Percentiles rank a stretch among this genome's conserved stretches.
Conservation (phyloP, 345 rosid species). For the Eucalyptus grandis region DNA sequence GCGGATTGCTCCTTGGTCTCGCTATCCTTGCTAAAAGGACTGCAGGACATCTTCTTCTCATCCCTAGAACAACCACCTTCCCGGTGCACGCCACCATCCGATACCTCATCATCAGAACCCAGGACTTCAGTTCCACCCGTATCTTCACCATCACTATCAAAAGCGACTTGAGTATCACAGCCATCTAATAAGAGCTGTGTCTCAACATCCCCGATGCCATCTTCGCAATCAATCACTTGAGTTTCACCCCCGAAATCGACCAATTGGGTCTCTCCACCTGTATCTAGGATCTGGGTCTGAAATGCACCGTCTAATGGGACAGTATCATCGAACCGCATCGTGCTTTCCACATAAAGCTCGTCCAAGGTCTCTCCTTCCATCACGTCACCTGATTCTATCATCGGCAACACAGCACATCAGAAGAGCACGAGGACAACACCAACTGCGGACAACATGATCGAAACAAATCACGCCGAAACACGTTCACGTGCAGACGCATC, state of each 20-base stretch:
- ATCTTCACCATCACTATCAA: slow-evolving; percentile 38
- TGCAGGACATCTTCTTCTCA: neutral
- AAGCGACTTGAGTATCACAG: neutral
- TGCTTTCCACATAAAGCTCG: neutral
- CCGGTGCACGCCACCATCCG: slow-evolving; percentile 15
- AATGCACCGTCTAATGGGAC: slow-evolving; percentile 6
- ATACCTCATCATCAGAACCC: slow-evolving; percentile 13
- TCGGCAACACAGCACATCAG: neutral
- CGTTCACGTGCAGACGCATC: neutral
- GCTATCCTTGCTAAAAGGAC: neutral
- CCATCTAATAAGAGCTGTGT: neutral
- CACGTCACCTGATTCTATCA: neutral
- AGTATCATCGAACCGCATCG: slow-evolving; percentile 2
- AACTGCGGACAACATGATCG: neutral
- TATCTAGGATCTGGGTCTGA: slow-evolving; percentile 16
- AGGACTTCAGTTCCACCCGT: slow-evolving; percentile 31
- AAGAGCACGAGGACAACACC: neutral
- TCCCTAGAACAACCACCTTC: neutral
- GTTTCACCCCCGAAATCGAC: neutral
- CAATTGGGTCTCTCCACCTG: neutral
- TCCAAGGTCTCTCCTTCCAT: neutral
- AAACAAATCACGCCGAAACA: neutral
- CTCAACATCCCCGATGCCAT: neutral
- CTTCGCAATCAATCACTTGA: neutral
- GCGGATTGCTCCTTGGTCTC: neutral